Percentiles rank a stretch among this genome's conserved stretches.
These are phyloP conservation scores for Phytopythium aichiense DNA, from an alignment of 352 stramenopile species.

Conservation along the genomic window DNA sequence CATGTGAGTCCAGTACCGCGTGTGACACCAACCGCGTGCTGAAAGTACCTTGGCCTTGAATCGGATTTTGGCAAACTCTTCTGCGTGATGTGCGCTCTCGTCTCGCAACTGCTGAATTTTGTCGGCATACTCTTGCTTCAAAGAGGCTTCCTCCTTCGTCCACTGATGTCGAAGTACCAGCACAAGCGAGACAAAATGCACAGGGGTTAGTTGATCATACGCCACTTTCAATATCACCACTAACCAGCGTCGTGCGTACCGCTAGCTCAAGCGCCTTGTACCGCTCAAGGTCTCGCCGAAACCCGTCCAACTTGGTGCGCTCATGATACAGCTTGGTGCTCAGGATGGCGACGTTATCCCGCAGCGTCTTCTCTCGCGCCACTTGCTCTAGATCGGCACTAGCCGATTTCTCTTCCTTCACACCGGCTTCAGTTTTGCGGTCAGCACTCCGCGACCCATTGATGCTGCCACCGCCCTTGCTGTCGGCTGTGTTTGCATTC, in stretches of 20 bases:
- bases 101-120: slow-evolving; percentile 55
- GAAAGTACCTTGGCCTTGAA: slow-evolving; percentile 51
- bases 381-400: slow-evolving; percentile 22
- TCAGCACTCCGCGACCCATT: background rate
- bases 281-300: slow-evolving; percentile 60
- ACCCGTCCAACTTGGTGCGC: slow-evolving; percentile 28
- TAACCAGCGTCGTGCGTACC: slow-evolving; percentile 21
- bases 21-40: background rate
- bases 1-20: background rate
- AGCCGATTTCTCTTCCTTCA: slow-evolving; percentile 16
- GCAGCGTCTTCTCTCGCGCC: slow-evolving; percentile 27
- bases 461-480: background rate
- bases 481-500: slow-evolving; percentile 3
- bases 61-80: slow-evolving; percentile 49
- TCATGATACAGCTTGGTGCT: slow-evolving; percentile 48
- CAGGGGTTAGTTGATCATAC: slow-evolving; percentile 8
- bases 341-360: slow-evolving; percentile 32
- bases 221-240: background rate
- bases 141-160: slow-evolving; percentile 47
- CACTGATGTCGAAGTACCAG: slow-evolving; percentile 26
- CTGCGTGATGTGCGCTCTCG: slow-evolving; percentile 46
- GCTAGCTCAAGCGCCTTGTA: slow-evolving; percentile 49
- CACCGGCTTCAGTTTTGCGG: slow-evolving; percentile 9
- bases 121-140: slow-evolving; percentile 55
- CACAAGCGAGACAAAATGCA: slow-evolving; percentile 1